Base-by-base conservation (phyloP, 129 eudicot genomes). In the Centella asiatica region DNA sequence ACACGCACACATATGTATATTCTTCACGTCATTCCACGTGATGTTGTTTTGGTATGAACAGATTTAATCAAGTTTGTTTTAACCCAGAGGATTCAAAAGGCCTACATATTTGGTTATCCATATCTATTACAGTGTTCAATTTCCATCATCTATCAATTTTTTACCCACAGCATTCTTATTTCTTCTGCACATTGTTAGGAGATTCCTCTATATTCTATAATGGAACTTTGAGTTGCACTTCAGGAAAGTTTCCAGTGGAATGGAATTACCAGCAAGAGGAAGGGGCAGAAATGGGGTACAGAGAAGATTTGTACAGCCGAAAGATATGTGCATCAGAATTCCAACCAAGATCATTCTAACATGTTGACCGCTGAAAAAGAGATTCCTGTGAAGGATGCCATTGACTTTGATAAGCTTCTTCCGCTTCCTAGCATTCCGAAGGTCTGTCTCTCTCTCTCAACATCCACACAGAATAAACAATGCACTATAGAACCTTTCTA, bases 221-320 rank as follows among this genome's bases (percentile, higher is more conserved):
- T n/a, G n/a, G n/a, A n/a, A n/a, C n/a, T n/a, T 20, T 66, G 64
- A 36, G 28, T 64, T 49, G 39, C 63, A 62, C 50, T 68, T 64
- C 87, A 90, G 95, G 83, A 67, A 70, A 51, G 69, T 39, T 67
- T 72, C 66, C 77, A 77, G 61, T 90, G 98, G 98, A 81, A 81
- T 44, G 98, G 98, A 65, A 90, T 80, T 51, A 86, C 77, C 48
- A 86, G 86, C 85, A 90, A 90, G 85, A 90, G 74, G 56, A 84
- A 87, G 49, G 95, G 98, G 50, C 98, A 87, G 75, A 82, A 84
- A 69, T 90, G 98, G 95, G 94, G 98, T 55, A 65, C 47, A 24
- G 88, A 87, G 29, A 84, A 78, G 44, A 62, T 42, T 68, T 65
- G 81, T 50, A 47, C 59, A 44, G 56, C 67, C 53, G 61, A 42